A percentile compares a stretch with the other conserved stretches of the same genome.
phyloP scores from a whole-genome alignment of 495 filamentous ascomycete species.

The Neurospora sublineolata region DNA sequence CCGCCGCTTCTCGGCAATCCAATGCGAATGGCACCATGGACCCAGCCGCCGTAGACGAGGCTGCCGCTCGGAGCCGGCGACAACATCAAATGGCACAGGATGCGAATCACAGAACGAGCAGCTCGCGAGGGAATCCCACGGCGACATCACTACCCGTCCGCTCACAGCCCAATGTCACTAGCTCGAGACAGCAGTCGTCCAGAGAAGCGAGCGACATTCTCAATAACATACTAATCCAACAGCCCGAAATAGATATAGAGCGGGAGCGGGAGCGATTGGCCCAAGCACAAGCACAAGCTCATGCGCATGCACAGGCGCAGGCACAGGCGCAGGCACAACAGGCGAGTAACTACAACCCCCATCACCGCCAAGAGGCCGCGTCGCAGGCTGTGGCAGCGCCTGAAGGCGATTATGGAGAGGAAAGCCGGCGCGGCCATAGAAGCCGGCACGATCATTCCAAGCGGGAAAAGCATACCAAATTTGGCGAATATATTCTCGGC shows the following conservation, averaged over 20 bases:
- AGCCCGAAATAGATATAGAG: conserved; percentile 66
- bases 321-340: background rate
- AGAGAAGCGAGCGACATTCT: conserved; percentile 62
- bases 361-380: conserved; percentile 28
- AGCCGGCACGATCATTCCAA: conserved; percentile 68
- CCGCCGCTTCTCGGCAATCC: conserved; percentile 27
- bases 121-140: conserved; percentile 35
- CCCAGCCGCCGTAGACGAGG: conserved; percentile 26
- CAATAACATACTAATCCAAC: conserved; percentile 65
- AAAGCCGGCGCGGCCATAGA: conserved; percentile 45
- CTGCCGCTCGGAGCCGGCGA: conserved; percentile 37
- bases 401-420: conserved; percentile 49
- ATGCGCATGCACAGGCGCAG: background rate
- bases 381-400: conserved; percentile 42
- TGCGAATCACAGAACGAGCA: conserved; percentile 33
- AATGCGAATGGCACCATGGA: conserved; percentile 20
- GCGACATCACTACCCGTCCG: conserved; percentile 31
- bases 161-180: conserved; percentile 19
- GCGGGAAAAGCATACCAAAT: conserved; percentile 68
- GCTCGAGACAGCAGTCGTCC: conserved; percentile 37
- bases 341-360: background rate
- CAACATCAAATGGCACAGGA: conserved; percentile 32
- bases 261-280: conserved; percentile 62
- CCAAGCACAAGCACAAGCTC: conserved; percentile 41
- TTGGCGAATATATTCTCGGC: conserved; percentile 89